These are phyloP conservation scores for Mortierella sp. DNA, from an alignment of 371 early-diverging fungal genomes.

Conservation along the genomic window DNA sequence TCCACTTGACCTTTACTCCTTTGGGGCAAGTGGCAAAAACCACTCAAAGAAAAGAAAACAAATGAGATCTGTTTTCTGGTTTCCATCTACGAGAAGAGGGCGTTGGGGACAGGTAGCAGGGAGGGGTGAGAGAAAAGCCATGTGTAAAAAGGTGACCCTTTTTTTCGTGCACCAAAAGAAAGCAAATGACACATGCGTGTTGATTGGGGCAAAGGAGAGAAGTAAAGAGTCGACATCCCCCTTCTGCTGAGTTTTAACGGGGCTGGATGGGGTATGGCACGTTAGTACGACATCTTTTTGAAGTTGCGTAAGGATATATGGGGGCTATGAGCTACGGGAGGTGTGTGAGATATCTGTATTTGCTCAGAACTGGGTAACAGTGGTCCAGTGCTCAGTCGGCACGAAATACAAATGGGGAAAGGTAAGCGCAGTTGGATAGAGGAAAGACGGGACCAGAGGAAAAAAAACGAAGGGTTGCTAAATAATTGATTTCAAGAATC, in stretches of 20 bases:
- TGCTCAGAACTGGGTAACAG: background rate
- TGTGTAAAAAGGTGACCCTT: background rate
- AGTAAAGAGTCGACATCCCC: background rate
- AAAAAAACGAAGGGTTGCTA: background rate
- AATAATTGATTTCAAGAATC: background rate
- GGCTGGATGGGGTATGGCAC: constrained; percentile 3
- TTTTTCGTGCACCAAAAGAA: background rate
- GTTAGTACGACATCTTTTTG: background rate
- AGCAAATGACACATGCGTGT: background rate
- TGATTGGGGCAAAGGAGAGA: background rate
- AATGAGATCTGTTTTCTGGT: too few species aligned
- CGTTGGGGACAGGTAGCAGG: background rate
- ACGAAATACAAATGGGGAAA: background rate
- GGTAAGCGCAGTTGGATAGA: background rate
- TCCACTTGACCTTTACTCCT: too few species aligned
- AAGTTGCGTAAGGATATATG: background rate
- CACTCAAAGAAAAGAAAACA: too few species aligned
- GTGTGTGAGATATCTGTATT: background rate
- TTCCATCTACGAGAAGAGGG: too few species aligned
- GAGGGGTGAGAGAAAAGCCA: background rate
- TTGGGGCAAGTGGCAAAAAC: too few species aligned
- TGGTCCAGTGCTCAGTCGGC: too few species aligned
- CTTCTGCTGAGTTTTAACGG: constrained; percentile 5
- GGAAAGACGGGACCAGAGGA: background rate
- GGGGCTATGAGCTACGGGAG: background rate